These are phyloP conservation scores for Tolypocladium paradoxum DNA, from an alignment of 2,329 filamentous ascomycete species.

Conservation along the genomic window DNA sequence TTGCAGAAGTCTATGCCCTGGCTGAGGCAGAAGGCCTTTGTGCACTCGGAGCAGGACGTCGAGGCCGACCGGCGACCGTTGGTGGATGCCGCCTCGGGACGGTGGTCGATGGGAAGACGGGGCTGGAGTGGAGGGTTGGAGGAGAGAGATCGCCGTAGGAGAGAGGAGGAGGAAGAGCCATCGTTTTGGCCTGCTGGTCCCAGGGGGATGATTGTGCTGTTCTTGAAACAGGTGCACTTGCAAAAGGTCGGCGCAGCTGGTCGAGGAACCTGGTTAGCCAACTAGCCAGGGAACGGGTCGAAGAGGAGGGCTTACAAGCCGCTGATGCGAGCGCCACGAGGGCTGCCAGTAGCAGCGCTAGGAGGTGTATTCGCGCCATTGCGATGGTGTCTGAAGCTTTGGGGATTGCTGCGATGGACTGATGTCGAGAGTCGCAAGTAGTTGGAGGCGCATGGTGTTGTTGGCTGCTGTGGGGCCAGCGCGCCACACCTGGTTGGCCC, in stretches of 20 bases:
- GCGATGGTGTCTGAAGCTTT: slow-evolving; percentile 2
- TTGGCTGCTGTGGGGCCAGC: slow-evolving; percentile 8
- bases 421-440: neutral
- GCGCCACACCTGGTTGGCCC: slow-evolving; percentile 15
- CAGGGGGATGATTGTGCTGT: slow-evolving; percentile 56
- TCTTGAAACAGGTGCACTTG: slow-evolving; percentile 61
- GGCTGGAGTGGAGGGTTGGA: slow-evolving; percentile 10
- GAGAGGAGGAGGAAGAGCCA: slow-evolving; percentile 13
- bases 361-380: slow-evolving; percentile 29
- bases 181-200: slow-evolving; percentile 28
- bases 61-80: slow-evolving; percentile 24
- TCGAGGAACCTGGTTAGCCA: neutral
- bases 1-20: slow-evolving; percentile 53
- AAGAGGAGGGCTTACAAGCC: slow-evolving; percentile 24
- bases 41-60: slow-evolving; percentile 49
- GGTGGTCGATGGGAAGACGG: slow-evolving; percentile 3
- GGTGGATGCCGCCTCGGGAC: neutral
- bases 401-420: neutral
- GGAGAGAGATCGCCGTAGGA: slow-evolving; percentile 11
- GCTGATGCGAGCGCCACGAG: slow-evolving; percentile 27
- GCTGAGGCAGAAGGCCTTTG: slow-evolving; percentile 51
- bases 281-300: neutral
- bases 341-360: slow-evolving; percentile 25
- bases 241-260: slow-evolving; percentile 53
- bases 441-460: neutral